phyloP scores from a whole-genome alignment of 352 stramenopile species.

The Globisporangium heterothallicum region DNA sequence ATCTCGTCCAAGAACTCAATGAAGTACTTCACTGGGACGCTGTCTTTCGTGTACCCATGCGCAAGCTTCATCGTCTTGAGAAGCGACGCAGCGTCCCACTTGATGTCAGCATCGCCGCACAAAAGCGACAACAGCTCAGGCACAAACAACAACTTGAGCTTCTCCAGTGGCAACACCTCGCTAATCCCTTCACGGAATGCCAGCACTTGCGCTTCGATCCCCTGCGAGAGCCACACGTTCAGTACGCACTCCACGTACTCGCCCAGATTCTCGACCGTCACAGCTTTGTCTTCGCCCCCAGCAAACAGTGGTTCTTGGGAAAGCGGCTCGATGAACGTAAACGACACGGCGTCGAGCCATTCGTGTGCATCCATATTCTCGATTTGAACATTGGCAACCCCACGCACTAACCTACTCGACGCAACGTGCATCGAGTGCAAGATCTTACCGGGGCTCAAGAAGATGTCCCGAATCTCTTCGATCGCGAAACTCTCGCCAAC shows the following conservation, averaged over 20 bases:
- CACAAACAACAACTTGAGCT: slow-evolving; percentile 68
- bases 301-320: slow-evolving; percentile 55
- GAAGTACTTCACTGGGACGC: slow-evolving; percentile 59
- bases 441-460: slow-evolving; percentile 58
- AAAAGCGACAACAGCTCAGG: slow-evolving; percentile 58
- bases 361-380: slow-evolving; percentile 39
- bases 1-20: slow-evolving; percentile 70
- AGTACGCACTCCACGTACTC: slow-evolving; percentile 57
- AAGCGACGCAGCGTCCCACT: slow-evolving; percentile 61
- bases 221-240: slow-evolving; percentile 54
- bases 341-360: slow-evolving; percentile 61
- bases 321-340: slow-evolving; percentile 78
- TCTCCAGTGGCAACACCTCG: slow-evolving; percentile 65
- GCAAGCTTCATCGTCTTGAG: slow-evolving; percentile 70
- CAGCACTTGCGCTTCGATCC: slow-evolving; percentile 55
- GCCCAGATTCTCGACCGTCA: slow-evolving; percentile 51
- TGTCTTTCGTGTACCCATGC: slow-evolving; percentile 81
- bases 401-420: slow-evolving; percentile 24
- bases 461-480: slow-evolving; percentile 52
- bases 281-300: slow-evolving; percentile 32
- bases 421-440: slow-evolving; percentile 48
- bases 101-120: slow-evolving; percentile 69
- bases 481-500: slow-evolving; percentile 50
- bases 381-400: slow-evolving; percentile 36
- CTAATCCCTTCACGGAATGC: slow-evolving; percentile 75